Evolutionary conservation across 2,329 filamentous ascomycete genomes (phyloP).

Genomic region (Talaromyces rugulosus): DNA sequence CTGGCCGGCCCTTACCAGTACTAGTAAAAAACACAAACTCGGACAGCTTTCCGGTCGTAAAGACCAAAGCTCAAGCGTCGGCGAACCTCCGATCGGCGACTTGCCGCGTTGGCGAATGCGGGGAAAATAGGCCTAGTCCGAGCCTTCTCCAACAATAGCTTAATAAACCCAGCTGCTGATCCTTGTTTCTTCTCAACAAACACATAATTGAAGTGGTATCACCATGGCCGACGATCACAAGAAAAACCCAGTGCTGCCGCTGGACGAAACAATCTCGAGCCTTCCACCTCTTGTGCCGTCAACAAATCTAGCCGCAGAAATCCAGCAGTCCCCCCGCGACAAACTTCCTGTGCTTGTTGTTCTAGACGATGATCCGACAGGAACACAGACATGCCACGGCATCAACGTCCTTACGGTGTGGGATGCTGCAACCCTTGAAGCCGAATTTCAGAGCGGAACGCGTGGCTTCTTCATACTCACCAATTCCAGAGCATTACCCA

Average conservation of each 20-base stretch:
- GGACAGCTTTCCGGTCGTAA: not conserved
- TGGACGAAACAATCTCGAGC: not conserved
- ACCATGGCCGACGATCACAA: not conserved
- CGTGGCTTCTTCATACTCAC: conserved; percentile 59
- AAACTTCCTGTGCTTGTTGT: not conserved
- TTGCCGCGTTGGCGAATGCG: not conserved
- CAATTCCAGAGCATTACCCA: conserved; percentile 55
- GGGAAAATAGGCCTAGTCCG: not conserved
- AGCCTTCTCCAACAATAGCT: not conserved
- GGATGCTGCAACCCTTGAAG: conserved; percentile 42
- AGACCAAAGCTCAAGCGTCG: not conserved
- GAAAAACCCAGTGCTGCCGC: not conserved
- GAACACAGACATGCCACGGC: conserved; percentile 60
- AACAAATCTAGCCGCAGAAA: not conserved
- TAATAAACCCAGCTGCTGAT: not conserved
- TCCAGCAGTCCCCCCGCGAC: not conserved
- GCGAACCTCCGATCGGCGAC: not conserved
- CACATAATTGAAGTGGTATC: not conserved
- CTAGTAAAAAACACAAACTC: not conserved
- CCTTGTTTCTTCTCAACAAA: not conserved
- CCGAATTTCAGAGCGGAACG: conserved; percentile 38
- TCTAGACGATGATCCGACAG: conserved; percentile 55
- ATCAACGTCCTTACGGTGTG: conserved; percentile 54
- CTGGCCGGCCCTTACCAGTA: conserved; percentile 15
- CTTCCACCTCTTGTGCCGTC: not conserved